Evolutionary conservation across 2,329 filamentous ascomycete genomes (phyloP), one percentile per base, ranked within the genome.

Genomic region (Microcera coccophila): DNA sequence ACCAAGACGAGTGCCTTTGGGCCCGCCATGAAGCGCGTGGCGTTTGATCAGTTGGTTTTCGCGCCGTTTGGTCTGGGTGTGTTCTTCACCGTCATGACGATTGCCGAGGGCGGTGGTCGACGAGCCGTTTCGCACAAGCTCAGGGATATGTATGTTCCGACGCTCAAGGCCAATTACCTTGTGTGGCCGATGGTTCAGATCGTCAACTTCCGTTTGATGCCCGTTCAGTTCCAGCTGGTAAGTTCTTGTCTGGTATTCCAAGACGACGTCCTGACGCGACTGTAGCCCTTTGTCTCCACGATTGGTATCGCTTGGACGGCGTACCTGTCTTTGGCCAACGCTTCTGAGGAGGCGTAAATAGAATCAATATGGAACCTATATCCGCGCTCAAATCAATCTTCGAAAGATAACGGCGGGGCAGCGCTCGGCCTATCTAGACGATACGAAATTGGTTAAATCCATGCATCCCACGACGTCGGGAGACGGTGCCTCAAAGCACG

Each of bases 251-350:
- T n/a, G n/a, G 12, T 28, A 9, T 14, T 28, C 9, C 24, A 2
- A 4, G 8, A 11, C 2, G 2, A 4, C n/a, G 7, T 11, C 20
- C 14, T 11, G 19, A 19, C 19, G n/a, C 9, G 9, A 5, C 2
- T 21, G 3, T 24, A 95, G 90, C 91, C 91, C 1, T 97, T 98
- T 62, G 91, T 96, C 8, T 96, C 91, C 14, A 94, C 88, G 8
- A 71, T 98, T 42, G 91, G 91, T 75, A 97, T 97, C 58, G 90
- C 90, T 24, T 97, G 91, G 93, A 97, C 93, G 10, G 91, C 90
- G 16, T 98, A 96, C 66, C 80, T 98, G 10, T 96, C 90, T 3
- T 77, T 98, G 39, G 87, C 85, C 48, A 97, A 97, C 69, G 84
- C 90, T 4, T 75, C 89, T 3, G 89, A 94, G 46, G 86, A 91